phyloP scores from a whole-genome alignment of 495 filamentous ascomycete species.

The Penicillium lividum region DNA sequence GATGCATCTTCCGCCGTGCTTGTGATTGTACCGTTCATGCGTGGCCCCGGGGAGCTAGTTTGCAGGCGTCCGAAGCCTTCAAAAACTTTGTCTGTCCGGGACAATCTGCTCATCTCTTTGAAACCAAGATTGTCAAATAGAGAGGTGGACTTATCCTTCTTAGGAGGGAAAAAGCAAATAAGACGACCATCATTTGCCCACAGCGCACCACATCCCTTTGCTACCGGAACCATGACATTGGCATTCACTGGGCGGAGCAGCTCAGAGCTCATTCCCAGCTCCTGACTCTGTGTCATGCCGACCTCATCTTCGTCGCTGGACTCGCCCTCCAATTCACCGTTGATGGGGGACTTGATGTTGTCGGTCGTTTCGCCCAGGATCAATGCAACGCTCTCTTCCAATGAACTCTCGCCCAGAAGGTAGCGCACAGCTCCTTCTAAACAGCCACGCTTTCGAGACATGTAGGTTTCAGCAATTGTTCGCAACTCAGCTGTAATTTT shows the following conservation, averaged over 20 bases:
- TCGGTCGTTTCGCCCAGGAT: slow-evolving; percentile 54
- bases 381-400: slow-evolving; percentile 72
- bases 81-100: slow-evolving; percentile 70
- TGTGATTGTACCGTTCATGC: slow-evolving; percentile 46
- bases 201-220: slow-evolving; percentile 70
- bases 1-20: slow-evolving; percentile 54
- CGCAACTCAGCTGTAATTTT: slow-evolving; percentile 67
- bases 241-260: slow-evolving; percentile 60
- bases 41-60: slow-evolving; percentile 55
- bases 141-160: slow-evolving; percentile 68
- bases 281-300: slow-evolving; percentile 51
- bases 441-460: slow-evolving; percentile 70
- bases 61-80: slow-evolving; percentile 84
- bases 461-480: slow-evolving; percentile 67
- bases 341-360: slow-evolving; percentile 50
- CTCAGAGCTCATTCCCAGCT: slow-evolving; percentile 57
- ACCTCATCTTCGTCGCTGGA: slow-evolving; percentile 90
- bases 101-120: slow-evolving; percentile 58
- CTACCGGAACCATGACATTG: slow-evolving; percentile 74
- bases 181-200: slow-evolving; percentile 79
- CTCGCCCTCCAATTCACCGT: slow-evolving; percentile 63
- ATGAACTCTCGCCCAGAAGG: slow-evolving; percentile 77
- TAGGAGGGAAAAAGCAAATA: slow-evolving; percentile 84
- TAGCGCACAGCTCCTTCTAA: slow-evolving; percentile 82
- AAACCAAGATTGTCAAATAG: slow-evolving; percentile 63